Conservation (phyloP, 2,329 filamentous ascomycete species). For the Macrophomina tecta region DNA sequence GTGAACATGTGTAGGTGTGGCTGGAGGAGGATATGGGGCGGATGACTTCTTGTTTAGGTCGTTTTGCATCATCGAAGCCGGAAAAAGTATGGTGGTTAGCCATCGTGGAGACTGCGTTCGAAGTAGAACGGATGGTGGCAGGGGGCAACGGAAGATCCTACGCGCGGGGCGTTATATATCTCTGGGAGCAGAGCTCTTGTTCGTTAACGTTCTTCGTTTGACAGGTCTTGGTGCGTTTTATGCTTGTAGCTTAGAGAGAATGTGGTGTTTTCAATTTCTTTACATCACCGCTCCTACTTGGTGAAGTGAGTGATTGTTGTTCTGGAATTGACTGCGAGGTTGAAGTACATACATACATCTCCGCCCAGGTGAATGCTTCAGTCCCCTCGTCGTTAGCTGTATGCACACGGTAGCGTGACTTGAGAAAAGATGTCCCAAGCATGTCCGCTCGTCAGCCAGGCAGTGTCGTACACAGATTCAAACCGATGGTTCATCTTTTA, state of each 20-base stretch:
- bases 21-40: background rate
- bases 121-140: background rate
- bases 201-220: background rate
- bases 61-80: background rate
- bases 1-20: background rate
- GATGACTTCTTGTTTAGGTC: background rate
- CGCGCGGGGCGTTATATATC: constrained; percentile 12
- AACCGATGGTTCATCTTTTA: too few species aligned
- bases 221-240: background rate
- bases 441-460: too few species aligned
- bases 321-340: too few species aligned
- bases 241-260: background rate
- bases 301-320: too few species aligned
- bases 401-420: too few species aligned
- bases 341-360: too few species aligned
- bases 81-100: background rate
- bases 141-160: background rate
- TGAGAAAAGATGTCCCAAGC: too few species aligned
- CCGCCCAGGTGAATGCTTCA: too few species aligned
- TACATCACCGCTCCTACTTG: too few species aligned
- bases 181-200: constrained; percentile 8
- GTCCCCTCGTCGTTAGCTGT: too few species aligned
- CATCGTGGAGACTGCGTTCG: background rate
- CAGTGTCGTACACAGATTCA: too few species aligned
- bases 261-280: too few species aligned